Base-by-base conservation (phyloP, 768 basidiomycete genomes). In the Boletus tomentosulus region DNA sequence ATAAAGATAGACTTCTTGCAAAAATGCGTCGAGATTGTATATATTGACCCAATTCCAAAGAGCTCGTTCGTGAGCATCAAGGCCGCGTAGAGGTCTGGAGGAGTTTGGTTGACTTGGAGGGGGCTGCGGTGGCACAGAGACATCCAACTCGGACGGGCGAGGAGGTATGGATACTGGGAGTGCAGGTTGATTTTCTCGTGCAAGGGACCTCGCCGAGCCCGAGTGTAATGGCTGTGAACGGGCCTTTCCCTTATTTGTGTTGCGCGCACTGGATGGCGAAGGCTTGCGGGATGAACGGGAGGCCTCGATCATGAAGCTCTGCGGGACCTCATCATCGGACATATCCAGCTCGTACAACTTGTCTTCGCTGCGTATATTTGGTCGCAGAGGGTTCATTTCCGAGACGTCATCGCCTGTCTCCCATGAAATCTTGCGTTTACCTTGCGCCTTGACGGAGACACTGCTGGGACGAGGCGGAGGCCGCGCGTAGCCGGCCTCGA, bases 21-120 rank as follows among this genome's bases (percentile, higher is more conserved):
- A 73, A 70, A 95, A 99, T 8, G 85, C 86, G 64, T 99, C 97
- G 37, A 99, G 79, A 66, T 99, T 98, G 67, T 93, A 92, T 12
- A 98, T 93, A 66, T 99, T 99, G 55, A 98, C 93, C 97, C 97
- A 99, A 54, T 90, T 89, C 97, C 97, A 99, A 46, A 98, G 71
- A 1, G 97, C 97, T 54, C 85, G 86, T 69, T 99, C 94, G 64
- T 90, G 86, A 12, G 84, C 83, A 63, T 93, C 88, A 43, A 93
- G 68, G 9, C 90, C 87, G 48, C 83, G 79, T 78, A 85, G 81
- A 41, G 73, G 76, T 55, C 75, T 82, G 19, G 71, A 62, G 41
- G 61, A 61, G 27, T 53, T 22, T 22, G 60, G 59, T 11, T 53
- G 63, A 52, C 62, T 62, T 41, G 64, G 62, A 22, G 58, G 58